A percentile compares a stretch with the other conserved stretches of the same genome.
Evolutionary conservation across 2,329 filamentous ascomycete species (phyloP).

Genomic region (Fusarium circinatum): DNA sequence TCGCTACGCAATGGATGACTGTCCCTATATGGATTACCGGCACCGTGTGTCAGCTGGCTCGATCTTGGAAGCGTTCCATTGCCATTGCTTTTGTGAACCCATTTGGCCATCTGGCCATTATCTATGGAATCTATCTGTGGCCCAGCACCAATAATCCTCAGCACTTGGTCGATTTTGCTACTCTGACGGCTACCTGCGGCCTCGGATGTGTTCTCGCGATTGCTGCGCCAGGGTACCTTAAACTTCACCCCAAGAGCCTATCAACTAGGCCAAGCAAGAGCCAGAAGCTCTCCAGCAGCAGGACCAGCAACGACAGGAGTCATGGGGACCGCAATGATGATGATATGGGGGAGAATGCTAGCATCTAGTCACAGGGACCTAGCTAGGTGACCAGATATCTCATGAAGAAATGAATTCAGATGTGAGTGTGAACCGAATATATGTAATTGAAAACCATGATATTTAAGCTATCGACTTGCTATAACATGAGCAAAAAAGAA

Average conservation of each 20-base stretch:
- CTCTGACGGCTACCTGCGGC: background rate
- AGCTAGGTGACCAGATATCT: background rate
- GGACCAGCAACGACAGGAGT: background rate
- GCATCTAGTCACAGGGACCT: fast-evolving
- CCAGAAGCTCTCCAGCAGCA: background rate
- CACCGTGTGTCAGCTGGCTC: background rate
- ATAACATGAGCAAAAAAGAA: background rate
- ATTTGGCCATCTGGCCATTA: constrained; percentile 13
- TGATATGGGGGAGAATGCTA: background rate
- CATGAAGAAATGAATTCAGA: fast-evolving
- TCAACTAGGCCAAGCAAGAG: background rate
- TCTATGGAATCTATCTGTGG: constrained; percentile 19
- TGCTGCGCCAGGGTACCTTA: background rate
- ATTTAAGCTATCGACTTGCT: background rate
- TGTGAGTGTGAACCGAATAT: fast-evolving
- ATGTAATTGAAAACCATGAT: background rate
- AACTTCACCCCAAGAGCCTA: background rate
- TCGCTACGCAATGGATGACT: constrained; percentile 48
- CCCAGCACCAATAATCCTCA: constrained; percentile 45
- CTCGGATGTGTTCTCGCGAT: background rate
- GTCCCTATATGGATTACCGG: constrained; percentile 12
- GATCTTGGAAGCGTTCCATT: constrained; percentile 13
- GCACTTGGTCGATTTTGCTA: constrained; percentile 43
- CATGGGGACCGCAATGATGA: fast-evolving
- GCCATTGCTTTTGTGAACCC: constrained; percentile 8